phyloP scores from a whole-genome alignment of 805 yeast genomes.

The Yueomyces sp. region DNA sequence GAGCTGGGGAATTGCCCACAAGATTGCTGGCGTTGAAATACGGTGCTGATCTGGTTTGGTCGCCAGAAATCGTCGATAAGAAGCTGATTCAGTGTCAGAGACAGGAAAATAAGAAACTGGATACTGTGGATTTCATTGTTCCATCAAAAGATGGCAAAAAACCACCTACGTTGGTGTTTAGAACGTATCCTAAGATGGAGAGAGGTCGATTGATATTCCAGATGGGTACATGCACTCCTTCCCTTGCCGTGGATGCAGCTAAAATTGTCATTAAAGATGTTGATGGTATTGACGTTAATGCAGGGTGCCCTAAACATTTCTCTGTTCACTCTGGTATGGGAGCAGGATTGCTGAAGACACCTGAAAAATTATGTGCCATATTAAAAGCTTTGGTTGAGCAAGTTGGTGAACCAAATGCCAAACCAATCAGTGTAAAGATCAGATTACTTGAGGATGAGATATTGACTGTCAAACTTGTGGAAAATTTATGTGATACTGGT shows the following conservation, averaged over 20 bases:
- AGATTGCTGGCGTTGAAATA: conserved; percentile 64
- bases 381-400: conserved; percentile 54
- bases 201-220: conserved; percentile 67
- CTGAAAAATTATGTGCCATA: conserved; percentile 64
- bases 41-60: conserved; percentile 95
- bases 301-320: conserved; percentile 96
- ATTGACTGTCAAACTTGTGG: conserved; percentile 47
- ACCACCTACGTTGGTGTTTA: conserved; percentile 48
- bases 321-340: conserved; percentile 96
- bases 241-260: conserved; percentile 82
- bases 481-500: conserved; percentile 57
- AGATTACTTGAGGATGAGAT: conserved; percentile 56
- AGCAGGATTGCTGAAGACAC: conserved; percentile 75
- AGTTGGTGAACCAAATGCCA: conserved; percentile 64
- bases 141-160: conserved; percentile 27
- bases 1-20: conserved; percentile 90
- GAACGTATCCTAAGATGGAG: conserved; percentile 58
- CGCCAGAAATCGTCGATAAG: conserved; percentile 85
- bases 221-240: conserved; percentile 77
- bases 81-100: conserved; percentile 64
- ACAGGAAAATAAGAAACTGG: conserved; percentile 37
- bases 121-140: conserved; percentile 46
- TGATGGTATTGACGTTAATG: conserved; percentile 83
- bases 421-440: conserved; percentile 86
- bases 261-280: conserved; percentile 70